Conservation (phyloP, 2,329 filamentous ascomycete species). For the Fusarium sp. region DNA sequence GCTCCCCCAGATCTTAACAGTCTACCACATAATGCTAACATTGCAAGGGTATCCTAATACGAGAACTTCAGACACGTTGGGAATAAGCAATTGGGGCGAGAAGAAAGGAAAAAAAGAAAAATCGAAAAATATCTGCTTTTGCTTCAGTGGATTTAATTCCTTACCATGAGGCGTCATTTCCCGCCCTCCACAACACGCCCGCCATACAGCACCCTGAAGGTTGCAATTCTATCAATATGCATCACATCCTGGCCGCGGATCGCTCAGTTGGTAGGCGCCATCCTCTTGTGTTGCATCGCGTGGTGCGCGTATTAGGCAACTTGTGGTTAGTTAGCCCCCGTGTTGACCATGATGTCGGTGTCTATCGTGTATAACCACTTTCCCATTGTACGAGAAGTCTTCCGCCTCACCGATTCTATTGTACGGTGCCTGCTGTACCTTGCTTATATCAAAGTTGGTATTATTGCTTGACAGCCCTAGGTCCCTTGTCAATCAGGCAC, state of each 20-base stretch:
- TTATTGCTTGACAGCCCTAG: not conserved
- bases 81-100: not conserved
- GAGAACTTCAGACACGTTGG: slow-evolving; percentile 1
- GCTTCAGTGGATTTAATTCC: not conserved
- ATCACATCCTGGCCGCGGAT: slow-evolving; percentile 43
- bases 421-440: not conserved
- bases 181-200: slow-evolving; percentile 26
- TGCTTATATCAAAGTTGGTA: slow-evolving; percentile 6
- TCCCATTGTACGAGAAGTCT: not conserved
- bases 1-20: slow-evolving; percentile 24
- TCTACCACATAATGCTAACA: slow-evolving; percentile 26
- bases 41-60: slow-evolving; percentile 26
- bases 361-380: slow-evolving; percentile 2
- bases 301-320: slow-evolving; percentile 14
- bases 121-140: not conserved
- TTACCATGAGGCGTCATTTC: slow-evolving; percentile 15
- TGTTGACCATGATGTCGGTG: slow-evolving; percentile 7
- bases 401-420: slow-evolving; percentile 9
- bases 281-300: slow-evolving; percentile 40
- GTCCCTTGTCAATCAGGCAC: slow-evolving; percentile 10
- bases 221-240: slow-evolving; percentile 29
- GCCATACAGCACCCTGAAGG: slow-evolving; percentile 18
- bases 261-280: slow-evolving; percentile 30
- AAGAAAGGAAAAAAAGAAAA: not conserved
- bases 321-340: not conserved